A percentile compares a stretch with the other conserved stretches of the same genome.
Evolutionary conservation across 371 early-diverging fungal genomes (phyloP).

Genomic region (Saksenaea vasiformis): DNA sequence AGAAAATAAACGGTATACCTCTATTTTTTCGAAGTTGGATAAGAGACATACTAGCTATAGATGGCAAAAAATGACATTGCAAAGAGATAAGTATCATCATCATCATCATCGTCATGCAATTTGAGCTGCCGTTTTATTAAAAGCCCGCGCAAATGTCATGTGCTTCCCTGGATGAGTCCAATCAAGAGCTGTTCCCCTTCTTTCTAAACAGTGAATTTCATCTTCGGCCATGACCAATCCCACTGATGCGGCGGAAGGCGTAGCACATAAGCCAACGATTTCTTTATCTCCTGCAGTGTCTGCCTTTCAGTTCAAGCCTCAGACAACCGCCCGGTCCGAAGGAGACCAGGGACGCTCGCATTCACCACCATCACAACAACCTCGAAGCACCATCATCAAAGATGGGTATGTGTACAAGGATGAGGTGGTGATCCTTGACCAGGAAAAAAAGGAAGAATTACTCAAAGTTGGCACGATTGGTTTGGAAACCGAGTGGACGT

Average conservation of each 20-base stretch:
- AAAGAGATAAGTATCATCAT: no score
- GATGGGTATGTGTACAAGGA: constrained; percentile 35
- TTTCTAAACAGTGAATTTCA: neutral
- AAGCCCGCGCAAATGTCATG: constrained; percentile 6
- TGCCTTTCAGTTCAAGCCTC: constrained; percentile 34
- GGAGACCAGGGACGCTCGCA: constrained; percentile 13
- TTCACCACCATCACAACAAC: constrained; percentile 1
- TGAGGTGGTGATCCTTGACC: constrained; percentile 29
- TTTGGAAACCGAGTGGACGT: constrained; percentile 61
- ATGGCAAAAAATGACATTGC: no score
- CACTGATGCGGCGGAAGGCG: constrained; percentile 26
- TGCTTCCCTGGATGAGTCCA: neutral
- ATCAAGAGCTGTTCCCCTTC: neutral
- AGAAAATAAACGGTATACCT: no score
- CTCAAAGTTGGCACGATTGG: constrained; percentile 38
- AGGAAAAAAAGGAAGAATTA: constrained; percentile 29
- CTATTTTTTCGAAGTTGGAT: no score
- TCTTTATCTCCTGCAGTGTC: constrained; percentile 38
- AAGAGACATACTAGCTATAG: no score
- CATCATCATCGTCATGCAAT: neutral
- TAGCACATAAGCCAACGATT: constrained; percentile 18
- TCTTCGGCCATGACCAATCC: constrained; percentile 15
- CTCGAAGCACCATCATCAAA: constrained; percentile 12
- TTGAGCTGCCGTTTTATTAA: neutral
- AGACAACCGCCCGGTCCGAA: constrained; percentile 16